Evolutionary conservation across 176 grass and related monocot species (phyloP), one percentile per base, ranked within the genome.

Genomic region (Rhipidocladum racemiflorum): DNA sequence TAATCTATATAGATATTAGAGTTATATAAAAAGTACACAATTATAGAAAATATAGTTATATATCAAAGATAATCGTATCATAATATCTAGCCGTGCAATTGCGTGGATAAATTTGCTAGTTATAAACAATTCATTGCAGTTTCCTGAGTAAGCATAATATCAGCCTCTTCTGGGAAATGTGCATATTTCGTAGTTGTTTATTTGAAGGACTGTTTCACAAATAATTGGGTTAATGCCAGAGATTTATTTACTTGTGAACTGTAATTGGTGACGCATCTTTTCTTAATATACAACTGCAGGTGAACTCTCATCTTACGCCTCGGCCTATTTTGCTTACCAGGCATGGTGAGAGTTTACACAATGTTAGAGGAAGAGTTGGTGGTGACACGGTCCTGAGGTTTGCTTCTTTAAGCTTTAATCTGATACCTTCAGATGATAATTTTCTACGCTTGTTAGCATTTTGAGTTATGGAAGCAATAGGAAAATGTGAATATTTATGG

Each of bases 341-440:
- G 32, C 96, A 98, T 83, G 96, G 96, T 84, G 96, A 98, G 87
- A 98, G 96, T 86, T 89, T 90, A 72, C 88, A 95, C 60, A 98
- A 98, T 83, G 96, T 98, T 67, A 89, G 92, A 91, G 92, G 90
- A 90, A 88, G 92, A 87, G 83, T 98, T 88, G 96, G 96, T 68
- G 96, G 96, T 81, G 96, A 98, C 74, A 84, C 92, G 0, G 96
- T 95, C 75, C 88, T 98, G 70, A 98, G 96, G 96, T 98, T 82
- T 76, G 66, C 46, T 86, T 84, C 89, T 36, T 38, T 85, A 62
- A 70, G 12, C 28, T 84, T 56, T 35, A 81, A 59, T 71, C 5
- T 81, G 46, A 71, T 62, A 43, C 65, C 23, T 82, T 88, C 29
- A n/a, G 23, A 88, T 62, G 35, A 61, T 70, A 68, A 5, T 30